Evolutionary conservation across 2,329 filamentous ascomycete genomes (phyloP), one percentile per base, ranked within the genome.

Genomic region (Cadophora sp.): DNA sequence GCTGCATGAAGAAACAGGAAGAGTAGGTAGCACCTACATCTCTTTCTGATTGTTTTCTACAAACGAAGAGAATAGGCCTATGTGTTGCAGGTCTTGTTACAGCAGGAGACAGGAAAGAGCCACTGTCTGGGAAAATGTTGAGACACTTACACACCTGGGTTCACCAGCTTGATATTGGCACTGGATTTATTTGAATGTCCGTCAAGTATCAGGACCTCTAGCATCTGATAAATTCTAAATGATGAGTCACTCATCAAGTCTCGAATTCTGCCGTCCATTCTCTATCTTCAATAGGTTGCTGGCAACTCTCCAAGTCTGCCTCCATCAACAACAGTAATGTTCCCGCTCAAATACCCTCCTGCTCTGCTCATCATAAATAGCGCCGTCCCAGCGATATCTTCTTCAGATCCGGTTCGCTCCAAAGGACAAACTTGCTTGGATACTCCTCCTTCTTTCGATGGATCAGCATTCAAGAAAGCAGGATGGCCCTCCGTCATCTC

Each of bases 331-430:
- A 76, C 34, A 34, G 73, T 55, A 3, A 75, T 65, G 22, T 58
- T 68, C 8, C 74, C 74, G 56, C 71, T 73, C 34, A 70, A 60
- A 62, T 72, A 76, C 16, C 69, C 69, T 1, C 74, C 73, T n/a
- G 71, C 74, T 61, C 66, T 72, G n/a, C 70, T 68, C n/a, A 76
- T 76, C 6, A 79, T 71, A 68, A 82, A 84, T 27, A 84, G 67
- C 29, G 89, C 83, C 1, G 85, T 81, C 78, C 85, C 84, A 0
- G 85, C 87, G 85, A 90, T 90, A 76, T 90, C 88, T 74, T 85
- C 83, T 59, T 89, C 87, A 43, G 80, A 83, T 0, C 88, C 88
- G 2, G 84, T 83, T 34, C 71, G 66, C 37, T 66, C 65, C 22
- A 65, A 26, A 14, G 69, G 65, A 26, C 48, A 53, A 22, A 61